Conservation (phyloP, 2,329 filamentous ascomycete species). For the Paramyrothecium roridum region DNA sequence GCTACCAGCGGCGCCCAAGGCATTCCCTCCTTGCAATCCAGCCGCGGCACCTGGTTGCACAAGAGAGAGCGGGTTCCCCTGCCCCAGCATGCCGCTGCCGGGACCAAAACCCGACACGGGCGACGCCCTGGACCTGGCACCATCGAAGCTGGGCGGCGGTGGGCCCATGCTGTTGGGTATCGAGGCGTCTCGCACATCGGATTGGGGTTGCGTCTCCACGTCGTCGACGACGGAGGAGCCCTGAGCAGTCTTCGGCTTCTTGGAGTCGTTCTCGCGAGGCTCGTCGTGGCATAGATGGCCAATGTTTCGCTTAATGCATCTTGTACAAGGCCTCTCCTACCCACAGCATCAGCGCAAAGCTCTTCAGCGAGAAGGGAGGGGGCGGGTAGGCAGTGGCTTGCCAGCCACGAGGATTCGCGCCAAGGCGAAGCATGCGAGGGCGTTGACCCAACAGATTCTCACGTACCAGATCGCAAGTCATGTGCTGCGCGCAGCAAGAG, state of each 20-base stretch:
- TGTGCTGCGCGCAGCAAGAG: slow-evolving; percentile 58
- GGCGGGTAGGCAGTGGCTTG: not conserved
- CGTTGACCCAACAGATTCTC: slow-evolving; percentile 9
- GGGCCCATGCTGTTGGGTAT: slow-evolving; percentile 55
- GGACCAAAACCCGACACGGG: slow-evolving; percentile 40
- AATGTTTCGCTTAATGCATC: slow-evolving; percentile 98
- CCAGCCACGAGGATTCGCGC: slow-evolving; percentile 17
- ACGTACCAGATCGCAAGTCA: slow-evolving; percentile 89
- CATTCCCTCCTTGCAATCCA: slow-evolving; percentile 57
- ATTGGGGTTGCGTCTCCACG: slow-evolving; percentile 47
- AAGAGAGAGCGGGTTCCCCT: slow-evolving; percentile 59
- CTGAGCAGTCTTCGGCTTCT: slow-evolving; percentile 67
- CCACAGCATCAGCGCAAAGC: slow-evolving; percentile 18
- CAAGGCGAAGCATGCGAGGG: not conserved
- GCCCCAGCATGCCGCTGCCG: slow-evolving; percentile 37
- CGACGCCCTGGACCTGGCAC: slow-evolving; percentile 28
- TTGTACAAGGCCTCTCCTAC: slow-evolving; percentile 90
- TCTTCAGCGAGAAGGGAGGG: not conserved
- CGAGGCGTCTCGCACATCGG: slow-evolving; percentile 51
- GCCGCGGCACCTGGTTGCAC: slow-evolving; percentile 70
- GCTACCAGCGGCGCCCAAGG: slow-evolving; percentile 43
- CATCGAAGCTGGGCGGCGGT: slow-evolving; percentile 38
- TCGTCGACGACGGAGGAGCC: slow-evolving; percentile 56
- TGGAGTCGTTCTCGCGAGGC: slow-evolving; percentile 77
- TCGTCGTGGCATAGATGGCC: slow-evolving; percentile 98